These are phyloP conservation scores for Exophiala viscosa DNA, from an alignment of 2,329 filamentous ascomycete species.

Conservation along the genomic window DNA sequence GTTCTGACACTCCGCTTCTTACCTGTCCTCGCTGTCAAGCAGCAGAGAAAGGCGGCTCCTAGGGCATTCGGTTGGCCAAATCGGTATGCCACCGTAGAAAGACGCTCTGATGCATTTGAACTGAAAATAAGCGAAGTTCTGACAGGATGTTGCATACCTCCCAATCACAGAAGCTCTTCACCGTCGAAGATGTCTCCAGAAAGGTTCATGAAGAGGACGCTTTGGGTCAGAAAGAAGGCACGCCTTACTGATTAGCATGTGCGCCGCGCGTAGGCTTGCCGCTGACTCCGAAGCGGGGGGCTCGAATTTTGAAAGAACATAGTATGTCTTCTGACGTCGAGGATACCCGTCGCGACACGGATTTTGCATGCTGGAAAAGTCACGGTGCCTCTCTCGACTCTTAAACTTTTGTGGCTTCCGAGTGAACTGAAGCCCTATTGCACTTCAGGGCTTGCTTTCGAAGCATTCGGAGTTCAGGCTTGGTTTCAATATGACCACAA, in stretches of 20 bases:
- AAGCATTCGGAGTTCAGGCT: too few species aligned
- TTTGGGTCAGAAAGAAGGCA: not conserved
- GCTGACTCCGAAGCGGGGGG: not conserved
- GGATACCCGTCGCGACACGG: not conserved
- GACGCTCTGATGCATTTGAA: not conserved
- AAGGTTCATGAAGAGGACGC: not conserved
- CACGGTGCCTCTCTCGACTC: too few species aligned
- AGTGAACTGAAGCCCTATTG: too few species aligned
- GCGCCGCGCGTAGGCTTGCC: not conserved
- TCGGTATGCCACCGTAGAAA: not conserved
- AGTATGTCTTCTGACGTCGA: not conserved
- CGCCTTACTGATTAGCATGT: not conserved
- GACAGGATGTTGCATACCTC: slow-evolving; percentile 1
- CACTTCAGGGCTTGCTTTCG: too few species aligned
- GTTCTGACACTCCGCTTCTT: too few species aligned
- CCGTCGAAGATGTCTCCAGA: not conserved
- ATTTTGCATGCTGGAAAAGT: too few species aligned
- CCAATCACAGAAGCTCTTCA: too few species aligned
- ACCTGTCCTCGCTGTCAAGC: too few species aligned
- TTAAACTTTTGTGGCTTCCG: too few species aligned
- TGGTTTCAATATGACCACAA: too few species aligned
- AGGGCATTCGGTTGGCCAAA: not conserved
- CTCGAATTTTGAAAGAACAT: too few species aligned
- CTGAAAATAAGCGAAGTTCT: slow-evolving; percentile 1
- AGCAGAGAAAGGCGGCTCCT: too few species aligned